These are phyloP conservation scores for Phytophthora sp. DNA, from an alignment of 352 stramenopile genomes.

Conservation along the genomic window DNA sequence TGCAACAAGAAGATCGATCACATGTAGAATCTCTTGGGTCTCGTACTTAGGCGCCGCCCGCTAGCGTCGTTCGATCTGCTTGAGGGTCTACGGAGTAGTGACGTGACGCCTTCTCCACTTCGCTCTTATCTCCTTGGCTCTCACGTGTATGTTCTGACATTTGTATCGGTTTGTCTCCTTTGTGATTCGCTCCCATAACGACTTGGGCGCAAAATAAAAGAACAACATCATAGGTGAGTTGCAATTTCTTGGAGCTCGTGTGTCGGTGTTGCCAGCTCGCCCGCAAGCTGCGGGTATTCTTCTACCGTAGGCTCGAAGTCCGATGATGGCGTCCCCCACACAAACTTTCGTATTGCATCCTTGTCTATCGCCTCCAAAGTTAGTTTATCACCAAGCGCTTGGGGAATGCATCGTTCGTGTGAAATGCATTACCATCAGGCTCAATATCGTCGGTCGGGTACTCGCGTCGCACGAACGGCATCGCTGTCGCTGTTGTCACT, in stretches of 20 bases:
- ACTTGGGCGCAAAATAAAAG: slow-evolving; percentile 36
- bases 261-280: not conserved
- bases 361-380: no score
- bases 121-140: not conserved
- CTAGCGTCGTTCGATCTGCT: slow-evolving; percentile 1
- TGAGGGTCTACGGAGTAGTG: not conserved
- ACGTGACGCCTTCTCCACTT: not conserved
- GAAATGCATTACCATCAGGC: no score
- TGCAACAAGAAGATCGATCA: not conserved
- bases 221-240: slow-evolving; percentile 18
- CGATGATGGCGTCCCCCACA: no score
- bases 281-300: no score
- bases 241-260: not conserved
- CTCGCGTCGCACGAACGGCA: no score
- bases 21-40: not conserved
- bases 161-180: slow-evolving; percentile 32
- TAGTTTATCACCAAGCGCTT: no score
- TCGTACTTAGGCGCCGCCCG: not conserved
- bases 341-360: no score
- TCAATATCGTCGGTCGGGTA: no score
- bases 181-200: slow-evolving; percentile 9
- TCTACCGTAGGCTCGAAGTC: no score
- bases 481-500: no score
- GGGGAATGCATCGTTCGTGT: no score
- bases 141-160: not conserved